These are phyloP conservation scores for Aspergillus kassunensis DNA, from an alignment of 495 filamentous ascomycete species.

Conservation along the genomic window DNA sequence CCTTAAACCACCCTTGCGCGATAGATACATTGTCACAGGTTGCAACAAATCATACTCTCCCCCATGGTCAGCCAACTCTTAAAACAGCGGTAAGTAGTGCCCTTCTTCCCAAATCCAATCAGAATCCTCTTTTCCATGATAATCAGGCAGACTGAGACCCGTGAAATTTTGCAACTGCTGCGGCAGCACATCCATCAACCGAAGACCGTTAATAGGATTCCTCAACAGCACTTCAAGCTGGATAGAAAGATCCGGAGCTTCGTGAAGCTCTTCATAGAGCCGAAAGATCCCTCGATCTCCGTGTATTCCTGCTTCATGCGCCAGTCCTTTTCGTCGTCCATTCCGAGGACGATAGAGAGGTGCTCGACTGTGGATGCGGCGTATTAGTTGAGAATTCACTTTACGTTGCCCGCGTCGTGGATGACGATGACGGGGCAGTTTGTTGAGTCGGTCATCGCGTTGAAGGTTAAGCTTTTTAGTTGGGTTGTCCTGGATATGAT, in stretches of 20 bases:
- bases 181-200: conserved; percentile 1
- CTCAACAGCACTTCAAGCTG: conserved; percentile 6
- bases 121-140: not conserved
- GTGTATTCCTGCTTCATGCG: not conserved
- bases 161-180: not conserved
- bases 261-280: not conserved
- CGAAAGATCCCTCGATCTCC: not conserved
- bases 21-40: not conserved
- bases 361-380: not conserved
- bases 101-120: conserved; percentile 4
- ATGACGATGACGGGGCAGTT: not conserved
- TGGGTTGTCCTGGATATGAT: not conserved
- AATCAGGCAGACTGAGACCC: not conserved
- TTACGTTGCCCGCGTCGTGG: not conserved
- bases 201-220: not conserved
- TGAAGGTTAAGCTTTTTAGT: not conserved
- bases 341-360: not conserved
- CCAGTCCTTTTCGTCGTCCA: conserved; percentile 2
- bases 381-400: not conserved
- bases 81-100: not conserved
- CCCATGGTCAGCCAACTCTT: not conserved
- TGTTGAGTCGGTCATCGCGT: not conserved
- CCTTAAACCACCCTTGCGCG: not conserved
- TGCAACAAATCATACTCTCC: not conserved
- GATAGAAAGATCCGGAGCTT: not conserved